Evolutionary conservation across 805 yeast genomes (phyloP).

Genomic region (Nakazawaea anatomiae): DNA sequence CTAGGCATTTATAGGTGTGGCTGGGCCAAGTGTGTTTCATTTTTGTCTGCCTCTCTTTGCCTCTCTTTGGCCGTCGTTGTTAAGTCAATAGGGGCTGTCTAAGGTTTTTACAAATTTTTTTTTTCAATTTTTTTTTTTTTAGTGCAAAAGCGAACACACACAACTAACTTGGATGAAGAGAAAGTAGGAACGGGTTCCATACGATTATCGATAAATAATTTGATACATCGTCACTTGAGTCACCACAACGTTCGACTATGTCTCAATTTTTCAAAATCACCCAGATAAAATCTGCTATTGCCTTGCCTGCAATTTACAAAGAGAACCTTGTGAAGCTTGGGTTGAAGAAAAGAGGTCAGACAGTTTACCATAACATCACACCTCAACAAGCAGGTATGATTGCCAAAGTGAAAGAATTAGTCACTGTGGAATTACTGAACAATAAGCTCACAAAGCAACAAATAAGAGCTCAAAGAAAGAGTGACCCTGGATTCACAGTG

Average conservation of each 20-base stretch:
- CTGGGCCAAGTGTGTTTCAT: too few relatives aligned
- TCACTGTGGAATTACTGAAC: constrained; percentile 70
- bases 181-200: too few relatives aligned
- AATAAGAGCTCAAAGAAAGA: constrained; percentile 49
- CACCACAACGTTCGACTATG: neutral
- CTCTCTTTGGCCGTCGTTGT: too few relatives aligned
- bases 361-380: constrained; percentile 64
- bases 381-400: constrained; percentile 85
- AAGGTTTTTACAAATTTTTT: too few relatives aligned
- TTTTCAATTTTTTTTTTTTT: neutral
- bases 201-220: too few relatives aligned
- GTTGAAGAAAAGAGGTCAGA: constrained; percentile 64
- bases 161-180: too few relatives aligned
- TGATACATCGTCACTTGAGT: too few relatives aligned
- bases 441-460: constrained; percentile 43
- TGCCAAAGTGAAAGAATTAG: constrained; percentile 78
- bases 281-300: constrained; percentile 78
- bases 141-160: too few relatives aligned
- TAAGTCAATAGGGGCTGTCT: neutral
- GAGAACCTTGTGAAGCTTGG: constrained; percentile 70
- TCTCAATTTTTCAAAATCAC: constrained; percentile 54
- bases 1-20: too few relatives aligned
- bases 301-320: constrained; percentile 65
- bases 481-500: constrained; percentile 58
- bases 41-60: too few relatives aligned